Evolutionary conservation across 2,329 filamentous ascomycete species (phyloP).

Genomic region (Alternaria sp.): DNA sequence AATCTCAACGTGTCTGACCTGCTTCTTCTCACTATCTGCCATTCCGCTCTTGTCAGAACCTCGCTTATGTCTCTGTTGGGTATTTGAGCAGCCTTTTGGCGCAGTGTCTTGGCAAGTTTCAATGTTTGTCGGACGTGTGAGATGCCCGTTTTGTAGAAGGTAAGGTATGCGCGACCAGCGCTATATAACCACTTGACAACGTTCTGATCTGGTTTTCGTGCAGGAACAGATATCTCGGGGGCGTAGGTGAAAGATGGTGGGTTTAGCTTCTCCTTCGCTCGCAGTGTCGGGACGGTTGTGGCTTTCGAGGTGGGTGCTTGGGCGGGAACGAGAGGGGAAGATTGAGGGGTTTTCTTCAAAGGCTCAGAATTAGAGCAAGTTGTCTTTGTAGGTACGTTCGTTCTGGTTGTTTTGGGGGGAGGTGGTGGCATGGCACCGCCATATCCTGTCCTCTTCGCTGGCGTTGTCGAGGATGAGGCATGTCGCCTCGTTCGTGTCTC

Average conservation of each 20-base stretch:
- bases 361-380: background rate
- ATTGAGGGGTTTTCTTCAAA: background rate
- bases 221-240: slow-evolving; percentile 70
- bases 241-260: slow-evolving; percentile 77
- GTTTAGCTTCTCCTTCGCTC: slow-evolving; percentile 62
- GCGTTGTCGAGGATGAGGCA: slow-evolving; percentile 19
- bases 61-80: slow-evolving; percentile 12
- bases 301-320: slow-evolving; percentile 1
- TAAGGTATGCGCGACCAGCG: slow-evolving; percentile 76
- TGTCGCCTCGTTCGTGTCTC: slow-evolving; percentile 4
- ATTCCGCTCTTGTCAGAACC: slow-evolving; percentile 69
- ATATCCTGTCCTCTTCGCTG: slow-evolving; percentile 17
- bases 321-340: slow-evolving; percentile 9
- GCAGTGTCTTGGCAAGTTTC: slow-evolving; percentile 55
- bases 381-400: slow-evolving; percentile 12
- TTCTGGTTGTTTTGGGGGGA: slow-evolving; percentile 19
- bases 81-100: slow-evolving; percentile 47
- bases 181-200: slow-evolving; percentile 64
- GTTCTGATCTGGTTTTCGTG: slow-evolving; percentile 58
- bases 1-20: slow-evolving; percentile 78
- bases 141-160: slow-evolving; percentile 88
- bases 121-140: slow-evolving; percentile 76
- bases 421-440: slow-evolving; percentile 12
- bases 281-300: slow-evolving; percentile 15
- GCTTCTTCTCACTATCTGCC: slow-evolving; percentile 74